phyloP scores from a whole-genome alignment of 2,329 filamentous ascomycete species.

The Biscogniauxia marginata region DNA sequence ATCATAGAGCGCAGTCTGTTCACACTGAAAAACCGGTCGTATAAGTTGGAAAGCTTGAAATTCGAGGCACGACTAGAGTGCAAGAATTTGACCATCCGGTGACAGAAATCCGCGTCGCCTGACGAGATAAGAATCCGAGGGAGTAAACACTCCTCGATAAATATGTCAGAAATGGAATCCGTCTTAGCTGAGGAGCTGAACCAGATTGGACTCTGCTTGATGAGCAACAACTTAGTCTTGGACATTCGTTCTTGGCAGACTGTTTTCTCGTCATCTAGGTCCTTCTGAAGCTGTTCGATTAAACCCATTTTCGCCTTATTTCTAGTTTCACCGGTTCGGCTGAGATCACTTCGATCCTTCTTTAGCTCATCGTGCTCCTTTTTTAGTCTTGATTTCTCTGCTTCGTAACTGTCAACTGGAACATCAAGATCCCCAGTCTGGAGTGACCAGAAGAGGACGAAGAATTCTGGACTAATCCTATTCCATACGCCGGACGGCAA shows the following conservation, averaged over 20 bases:
- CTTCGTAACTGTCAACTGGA: slow-evolving; percentile 73
- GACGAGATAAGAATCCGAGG: slow-evolving; percentile 82
- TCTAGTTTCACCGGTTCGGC: slow-evolving; percentile 60
- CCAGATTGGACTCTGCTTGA: slow-evolving; percentile 68
- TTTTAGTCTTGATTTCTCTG: slow-evolving; percentile 68
- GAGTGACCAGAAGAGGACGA: slow-evolving; percentile 88
- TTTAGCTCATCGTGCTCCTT: slow-evolving; percentile 66
- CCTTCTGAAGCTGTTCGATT: slow-evolving; percentile 66
- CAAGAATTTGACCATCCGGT: slow-evolving; percentile 81
- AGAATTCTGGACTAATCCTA: slow-evolving; percentile 76
- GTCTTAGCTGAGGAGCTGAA: slow-evolving; percentile 66
- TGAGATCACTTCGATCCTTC: slow-evolving; percentile 71
- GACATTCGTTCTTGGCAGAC: slow-evolving; percentile 66
- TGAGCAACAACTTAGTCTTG: slow-evolving; percentile 67
- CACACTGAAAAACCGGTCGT: slow-evolving; percentile 80
- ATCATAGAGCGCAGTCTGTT: slow-evolving; percentile 80
- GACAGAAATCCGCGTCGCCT: slow-evolving; percentile 84
- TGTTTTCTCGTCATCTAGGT: slow-evolving; percentile 71
- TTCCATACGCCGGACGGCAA: slow-evolving; percentile 65
- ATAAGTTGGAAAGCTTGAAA: slow-evolving; percentile 81
- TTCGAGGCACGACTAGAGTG: slow-evolving; percentile 81
- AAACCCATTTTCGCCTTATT: slow-evolving; percentile 70
- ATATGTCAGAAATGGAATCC: slow-evolving; percentile 67
- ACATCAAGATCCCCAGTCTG: slow-evolving; percentile 79
- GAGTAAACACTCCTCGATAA: slow-evolving; percentile 91